Percentiles rank a stretch among this genome's conserved stretches.
These are phyloP conservation scores for Mucor sp. DNA, from an alignment of 371 early-diverging fungal genomes.

Conservation along the genomic window DNA sequence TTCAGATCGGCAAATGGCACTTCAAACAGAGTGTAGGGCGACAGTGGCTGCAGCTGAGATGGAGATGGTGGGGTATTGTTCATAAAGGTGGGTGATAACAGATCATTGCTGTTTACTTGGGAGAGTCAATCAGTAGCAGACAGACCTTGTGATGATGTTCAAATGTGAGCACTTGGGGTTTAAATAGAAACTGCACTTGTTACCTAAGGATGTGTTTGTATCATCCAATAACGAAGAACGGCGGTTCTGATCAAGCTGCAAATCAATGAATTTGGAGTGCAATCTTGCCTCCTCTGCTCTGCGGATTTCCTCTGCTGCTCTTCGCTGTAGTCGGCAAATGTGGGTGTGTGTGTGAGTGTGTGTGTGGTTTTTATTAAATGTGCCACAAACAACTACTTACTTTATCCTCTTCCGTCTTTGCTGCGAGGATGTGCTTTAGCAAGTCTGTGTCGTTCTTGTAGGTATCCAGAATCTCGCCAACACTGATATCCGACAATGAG, in stretches of 20 bases:
- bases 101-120: conserved; percentile 13
- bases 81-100: conserved; percentile 16
- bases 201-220: conserved; percentile 11
- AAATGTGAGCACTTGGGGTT: not conserved
- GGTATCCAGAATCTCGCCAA: conserved; percentile 50
- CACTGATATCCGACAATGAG: conserved; percentile 39
- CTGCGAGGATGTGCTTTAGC: conserved; percentile 49
- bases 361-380: not conserved
- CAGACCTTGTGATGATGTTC: conserved; percentile 22
- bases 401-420: conserved; percentile 60
- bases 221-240: conserved; percentile 35
- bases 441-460: conserved; percentile 54
- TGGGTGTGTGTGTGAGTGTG: too few species aligned
- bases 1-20: conserved; percentile 46
- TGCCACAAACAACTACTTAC: conserved; percentile 19
- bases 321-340: conserved; percentile 33
- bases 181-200: not conserved
- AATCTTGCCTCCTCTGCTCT: conserved; percentile 47
- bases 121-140: conserved; percentile 27
- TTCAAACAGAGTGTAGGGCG: conserved; percentile 40
- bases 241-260: conserved; percentile 35
- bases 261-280: conserved; percentile 46
- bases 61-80: conserved; percentile 42
- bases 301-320: conserved; percentile 49
- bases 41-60: conserved; percentile 33